These are phyloP conservation scores for Vaccinium vitisidaea DNA, from an alignment of 148 eudicot genomes.

Conservation along the genomic window DNA sequence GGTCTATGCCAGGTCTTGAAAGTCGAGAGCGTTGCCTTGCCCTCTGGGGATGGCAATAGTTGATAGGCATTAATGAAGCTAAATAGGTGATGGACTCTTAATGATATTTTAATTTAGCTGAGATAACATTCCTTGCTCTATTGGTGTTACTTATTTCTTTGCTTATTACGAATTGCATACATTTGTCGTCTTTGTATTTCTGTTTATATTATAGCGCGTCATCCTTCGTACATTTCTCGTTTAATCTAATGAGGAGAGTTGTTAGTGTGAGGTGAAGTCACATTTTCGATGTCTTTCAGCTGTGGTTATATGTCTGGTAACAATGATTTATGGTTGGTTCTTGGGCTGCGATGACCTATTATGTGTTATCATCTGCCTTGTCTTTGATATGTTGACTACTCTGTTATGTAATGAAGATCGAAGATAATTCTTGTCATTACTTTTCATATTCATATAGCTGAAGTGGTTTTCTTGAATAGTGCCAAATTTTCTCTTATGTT, in stretches of 20 bases:
- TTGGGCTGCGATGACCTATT: background rate
- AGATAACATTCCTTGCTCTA: background rate
- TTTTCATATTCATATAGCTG: background rate
- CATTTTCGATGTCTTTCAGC: background rate
- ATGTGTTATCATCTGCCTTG: background rate
- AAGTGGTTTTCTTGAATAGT: background rate
- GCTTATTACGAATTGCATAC: background rate
- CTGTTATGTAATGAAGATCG: background rate
- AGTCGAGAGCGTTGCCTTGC: background rate
- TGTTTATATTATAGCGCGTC: background rate
- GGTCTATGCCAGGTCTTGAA: slow-evolving; percentile 6
- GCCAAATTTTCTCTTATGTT: background rate
- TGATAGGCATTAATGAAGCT: background rate
- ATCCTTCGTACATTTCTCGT: background rate
- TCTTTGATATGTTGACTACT: background rate
- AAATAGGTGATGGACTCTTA: background rate
- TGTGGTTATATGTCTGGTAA: background rate
- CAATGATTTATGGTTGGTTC: background rate
- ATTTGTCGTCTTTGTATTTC: background rate
- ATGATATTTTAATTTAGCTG: background rate
- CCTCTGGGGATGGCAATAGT: background rate
- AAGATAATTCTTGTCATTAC: slow-evolving; percentile 11
- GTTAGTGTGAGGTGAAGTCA: background rate
- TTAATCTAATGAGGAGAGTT: background rate
- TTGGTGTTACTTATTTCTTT: background rate